Evolutionary conservation across 1,284 basidiomycete species (phyloP), one percentile per base, ranked within the genome.

Genomic region (Hemileccinum hortonii): DNA sequence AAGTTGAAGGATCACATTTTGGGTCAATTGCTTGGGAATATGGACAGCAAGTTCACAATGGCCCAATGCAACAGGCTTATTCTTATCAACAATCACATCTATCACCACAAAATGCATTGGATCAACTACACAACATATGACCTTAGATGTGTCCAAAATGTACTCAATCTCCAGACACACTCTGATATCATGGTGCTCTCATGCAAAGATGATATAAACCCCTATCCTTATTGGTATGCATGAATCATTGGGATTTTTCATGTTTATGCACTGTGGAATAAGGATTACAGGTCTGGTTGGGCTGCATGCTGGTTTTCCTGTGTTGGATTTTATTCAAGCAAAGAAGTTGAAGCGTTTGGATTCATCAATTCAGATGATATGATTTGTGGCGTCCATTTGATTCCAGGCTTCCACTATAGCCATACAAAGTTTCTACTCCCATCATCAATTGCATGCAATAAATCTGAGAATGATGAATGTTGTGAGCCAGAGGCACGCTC

Each of bases 211-310:
- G 21, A 12, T 10, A 12, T 43, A 0, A 59, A 70, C 44, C 64
- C 49, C 1, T 64, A 72, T 44, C 68, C 63, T 0, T 75, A 68
- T 50, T 69, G 65, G 67, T 77, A 75, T 58, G 70, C 66, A 0
- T 53, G 55, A 0, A 59, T 77, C 0, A 41, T 75, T 21, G 63
- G 66, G 0, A 63, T 75, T 4, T 73, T 66, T 47, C 73, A 75
- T 53, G 61, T 55, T 3, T 56, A 60, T 16, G 59, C 72, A 9
- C 26, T 26, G 26, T 26, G 26, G 26, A 26, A 26, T 26, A 26
- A 16, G 16, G 12, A 40, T 9, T 8, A 6, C 12, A 40, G 12
- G 15, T 24, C 22, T 24, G 39, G 39, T 21, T 40, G 39, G 39
- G 39, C 39, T 15, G 6, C 8, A 21, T 15, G 2, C 3, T 4